A percentile compares a stretch with the other conserved stretches of the same genome.
Evolutionary conservation across 1,139 yeast genomes (phyloP).

Genomic region (Pichia sp.): DNA sequence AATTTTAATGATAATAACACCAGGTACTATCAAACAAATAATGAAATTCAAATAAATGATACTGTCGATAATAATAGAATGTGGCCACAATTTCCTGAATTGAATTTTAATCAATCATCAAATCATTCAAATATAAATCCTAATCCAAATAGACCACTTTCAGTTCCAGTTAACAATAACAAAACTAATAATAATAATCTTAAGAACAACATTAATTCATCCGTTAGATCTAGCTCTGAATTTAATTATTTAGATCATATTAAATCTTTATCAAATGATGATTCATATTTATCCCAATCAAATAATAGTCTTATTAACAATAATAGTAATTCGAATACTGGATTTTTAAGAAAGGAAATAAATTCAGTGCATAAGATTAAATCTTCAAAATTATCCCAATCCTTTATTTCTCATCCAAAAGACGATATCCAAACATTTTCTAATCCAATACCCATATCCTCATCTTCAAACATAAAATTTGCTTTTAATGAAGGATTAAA

Average conservation of each 20-base stretch:
- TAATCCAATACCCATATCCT: background rate
- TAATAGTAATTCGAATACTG: background rate
- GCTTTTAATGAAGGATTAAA: conserved; percentile 3
- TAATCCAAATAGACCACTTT: no score
- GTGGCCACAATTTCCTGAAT: conserved; percentile 31
- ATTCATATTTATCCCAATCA: conserved; percentile 12
- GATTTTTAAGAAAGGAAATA: conserved; percentile 22
- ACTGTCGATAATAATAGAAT: background rate
- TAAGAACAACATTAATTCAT: conserved; percentile 30
- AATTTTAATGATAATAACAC: background rate
- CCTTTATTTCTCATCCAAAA: conserved; percentile 16
- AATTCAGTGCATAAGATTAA: conserved; percentile 20
- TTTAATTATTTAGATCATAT: conserved; percentile 68
- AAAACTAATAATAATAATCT: conserved; percentile 32
- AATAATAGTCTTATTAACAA: conserved; percentile 1
- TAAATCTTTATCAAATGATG: conserved; percentile 27
- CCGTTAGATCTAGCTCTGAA: conserved; percentile 34
- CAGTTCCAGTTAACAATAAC: no score
- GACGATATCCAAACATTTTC: no score
- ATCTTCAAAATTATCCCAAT: conserved; percentile 25
- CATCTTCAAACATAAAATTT: background rate
- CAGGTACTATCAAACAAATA: no score
- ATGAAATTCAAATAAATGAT: background rate
- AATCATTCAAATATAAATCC: conserved; percentile 1
- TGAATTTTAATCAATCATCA: conserved; percentile 21